A percentile compares a stretch with the other conserved stretches of the same genome.
phyloP scores from a whole-genome alignment of 2,329 filamentous ascomycete species.

The Xylaria digitata region DNA sequence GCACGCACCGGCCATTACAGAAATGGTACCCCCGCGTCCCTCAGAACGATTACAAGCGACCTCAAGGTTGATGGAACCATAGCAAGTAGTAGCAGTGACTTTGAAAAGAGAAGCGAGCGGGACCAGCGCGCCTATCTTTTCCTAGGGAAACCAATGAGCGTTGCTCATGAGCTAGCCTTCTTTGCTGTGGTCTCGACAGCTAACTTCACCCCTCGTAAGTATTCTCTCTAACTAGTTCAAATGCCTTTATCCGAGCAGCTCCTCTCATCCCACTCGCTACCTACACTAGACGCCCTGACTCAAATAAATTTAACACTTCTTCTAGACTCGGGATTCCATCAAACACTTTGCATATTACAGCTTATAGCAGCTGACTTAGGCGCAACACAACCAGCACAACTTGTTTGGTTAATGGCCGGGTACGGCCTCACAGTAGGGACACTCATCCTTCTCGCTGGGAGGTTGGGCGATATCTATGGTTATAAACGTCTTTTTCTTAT shows the following conservation, averaged over 20 bases:
- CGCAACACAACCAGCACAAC: conserved; percentile 54
- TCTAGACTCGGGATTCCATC: conserved; percentile 48
- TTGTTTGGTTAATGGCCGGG: conserved; percentile 60
- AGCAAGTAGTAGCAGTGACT: conserved; percentile 40
- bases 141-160: conserved; percentile 45
- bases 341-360: conserved; percentile 52
- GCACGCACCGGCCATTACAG: neutral
- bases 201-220: conserved; percentile 49
- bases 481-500: conserved; percentile 61
- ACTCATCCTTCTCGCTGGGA: conserved; percentile 61
- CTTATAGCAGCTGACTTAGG: conserved; percentile 58
- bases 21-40: conserved; percentile 2
- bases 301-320: conserved; percentile 23
- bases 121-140: conserved; percentile 45
- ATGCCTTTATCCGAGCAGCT: neutral
- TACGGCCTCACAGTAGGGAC: conserved; percentile 62
- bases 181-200: conserved; percentile 47
- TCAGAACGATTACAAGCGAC: conserved; percentile 10
- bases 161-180: conserved; percentile 46
- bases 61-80: conserved; percentile 32
- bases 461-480: conserved; percentile 62
- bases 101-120: conserved; percentile 37
- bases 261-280: neutral
- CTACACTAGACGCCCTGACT: neutral
- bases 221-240: conserved; percentile 3